These are phyloP conservation scores for Termitomyces sp. DNA, from an alignment of 768 basidiomycete species.

Conservation along the genomic window DNA sequence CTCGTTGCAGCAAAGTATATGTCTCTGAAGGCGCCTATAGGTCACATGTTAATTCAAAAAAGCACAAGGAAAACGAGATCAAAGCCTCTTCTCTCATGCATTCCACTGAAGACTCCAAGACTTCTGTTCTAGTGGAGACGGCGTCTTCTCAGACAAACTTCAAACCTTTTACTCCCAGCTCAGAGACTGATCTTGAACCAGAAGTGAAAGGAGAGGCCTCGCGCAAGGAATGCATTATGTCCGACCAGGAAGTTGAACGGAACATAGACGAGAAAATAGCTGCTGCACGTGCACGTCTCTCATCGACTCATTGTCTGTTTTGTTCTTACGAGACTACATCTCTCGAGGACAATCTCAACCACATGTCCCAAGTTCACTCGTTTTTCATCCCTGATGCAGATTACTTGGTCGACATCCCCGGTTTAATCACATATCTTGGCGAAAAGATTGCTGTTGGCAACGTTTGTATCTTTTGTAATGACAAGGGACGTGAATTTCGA, in stretches of 20 bases:
- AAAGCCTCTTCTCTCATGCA: conserved; percentile 29
- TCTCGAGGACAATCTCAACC: conserved; percentile 64
- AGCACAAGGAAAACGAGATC: conserved; percentile 75
- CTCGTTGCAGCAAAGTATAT: conserved; percentile 68
- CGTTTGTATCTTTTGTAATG: conserved; percentile 88
- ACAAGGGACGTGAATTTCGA: conserved; percentile 74
- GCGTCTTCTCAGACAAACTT: conserved; percentile 2
- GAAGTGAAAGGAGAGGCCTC: conserved; percentile 9
- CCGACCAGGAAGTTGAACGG: conserved; percentile 42
- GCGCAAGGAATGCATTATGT: conserved; percentile 28
- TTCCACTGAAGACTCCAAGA: background rate
- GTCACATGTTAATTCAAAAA: conserved; percentile 85
- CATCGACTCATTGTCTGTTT: conserved; percentile 78
- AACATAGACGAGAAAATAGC: conserved; percentile 75
- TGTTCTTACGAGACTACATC: conserved; percentile 51
- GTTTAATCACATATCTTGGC: conserved; percentile 80
- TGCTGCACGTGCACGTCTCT: conserved; percentile 58
- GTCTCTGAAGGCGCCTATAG: conserved; percentile 85
- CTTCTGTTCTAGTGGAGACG: background rate
- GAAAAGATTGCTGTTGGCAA: conserved; percentile 94
- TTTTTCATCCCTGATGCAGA: conserved; percentile 97
- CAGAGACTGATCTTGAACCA: conserved; percentile 12
- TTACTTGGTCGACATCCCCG: conserved; percentile 78
- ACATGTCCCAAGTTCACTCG: conserved; percentile 86
- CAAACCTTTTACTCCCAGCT: conserved; percentile 9